These are phyloP conservation scores for Picochlorum sp. DNA, from an alignment of 139 green algal species.

Conservation along the genomic window DNA sequence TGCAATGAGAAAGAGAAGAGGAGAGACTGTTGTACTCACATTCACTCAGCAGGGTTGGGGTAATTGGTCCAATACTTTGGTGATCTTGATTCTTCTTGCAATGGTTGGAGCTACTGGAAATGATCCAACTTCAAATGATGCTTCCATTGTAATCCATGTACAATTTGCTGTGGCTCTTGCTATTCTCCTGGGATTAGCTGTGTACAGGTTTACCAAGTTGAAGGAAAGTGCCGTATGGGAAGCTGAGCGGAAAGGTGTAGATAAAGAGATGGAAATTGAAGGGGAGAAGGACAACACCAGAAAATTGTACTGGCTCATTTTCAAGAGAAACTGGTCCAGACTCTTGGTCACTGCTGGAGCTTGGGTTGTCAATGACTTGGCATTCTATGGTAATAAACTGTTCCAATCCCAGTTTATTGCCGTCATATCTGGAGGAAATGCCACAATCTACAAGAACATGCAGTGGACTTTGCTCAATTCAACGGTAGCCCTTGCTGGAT, in stretches of 20 bases:
- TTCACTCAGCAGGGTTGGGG: constrained; percentile 23
- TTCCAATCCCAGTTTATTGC: constrained; percentile 52
- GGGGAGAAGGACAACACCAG: constrained; percentile 5
- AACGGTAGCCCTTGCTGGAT: constrained; percentile 46
- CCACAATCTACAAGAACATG: constrained; percentile 32
- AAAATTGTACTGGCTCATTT: constrained; percentile 14
- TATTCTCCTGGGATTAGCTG: constrained; percentile 29
- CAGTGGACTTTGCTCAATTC: constrained; percentile 67
- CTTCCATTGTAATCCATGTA: constrained; percentile 12
- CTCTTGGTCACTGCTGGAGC: constrained; percentile 21
- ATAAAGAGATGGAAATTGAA: constrained; percentile 18
- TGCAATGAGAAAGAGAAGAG: constrained; percentile 31
- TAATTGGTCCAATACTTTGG: constrained; percentile 22
- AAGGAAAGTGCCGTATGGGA: constrained; percentile 38
- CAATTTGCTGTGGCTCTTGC: constrained; percentile 33
- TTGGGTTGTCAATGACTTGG: constrained; percentile 46
- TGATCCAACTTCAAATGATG: constrained; percentile 5
- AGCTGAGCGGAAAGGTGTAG: constrained; percentile 22
- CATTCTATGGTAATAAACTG: constrained; percentile 73
- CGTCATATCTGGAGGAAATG: constrained; percentile 26
- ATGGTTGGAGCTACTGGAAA: constrained; percentile 6
- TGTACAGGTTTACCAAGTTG: constrained; percentile 28
- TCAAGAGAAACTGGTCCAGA: constrained; percentile 25
- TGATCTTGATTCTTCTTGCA: constrained; percentile 16
- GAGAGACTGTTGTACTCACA: constrained; percentile 26